Evolutionary conservation across 192 early-diverging fungal species (phyloP), one percentile per base, ranked within the genome.

Genomic region (Podila epicladia): DNA sequence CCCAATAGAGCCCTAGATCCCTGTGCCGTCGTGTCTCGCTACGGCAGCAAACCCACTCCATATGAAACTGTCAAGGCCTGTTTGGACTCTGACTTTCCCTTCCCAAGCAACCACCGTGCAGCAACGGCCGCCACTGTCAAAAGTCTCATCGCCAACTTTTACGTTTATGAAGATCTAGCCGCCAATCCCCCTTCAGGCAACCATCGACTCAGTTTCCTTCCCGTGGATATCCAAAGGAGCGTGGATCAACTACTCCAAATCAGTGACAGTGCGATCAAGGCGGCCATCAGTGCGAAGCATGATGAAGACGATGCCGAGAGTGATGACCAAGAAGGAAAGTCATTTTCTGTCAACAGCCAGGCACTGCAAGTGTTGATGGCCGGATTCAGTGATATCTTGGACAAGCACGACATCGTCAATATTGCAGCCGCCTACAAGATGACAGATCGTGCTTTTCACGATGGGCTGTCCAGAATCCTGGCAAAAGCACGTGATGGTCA

Each of bases 401-500:
- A 29, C 12, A 61, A 45, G 20, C 4, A 5, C 13, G 33, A 63
- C 62, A 33, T 9, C 0, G 20, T 15, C 7, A 22, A 20, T 9
- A 20, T 33, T 7, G 26, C 22, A 28, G 35, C 37, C 7, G 3
- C 35, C 20, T 1, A 0, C 38, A 35, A 53, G 33, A 65, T 78
- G 64, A 78, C 69, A 11, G 45, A 78, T 22, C 75, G 75, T 22
- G 75, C 61, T 49, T 72, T 78, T 50, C 64, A 78, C 11, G 74
- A 77, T 8, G 63, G 63, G 6, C 29, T 77, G 20, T 70, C 67
- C 4, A 31, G 41, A 20, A 71, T 78, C 2, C 37, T 71, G 11
- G 45, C 51, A 22, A 72, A 58, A 19, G 75, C 64, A 26, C 75
- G 75, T 48, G 75, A 78, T 63, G 65, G 69, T 4, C 65, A 78